Evolutionary conservation across 1,284 basidiomycete genomes (phyloP), one percentile per base, ranked within the genome.

Genomic region (Tremellales sp.): DNA sequence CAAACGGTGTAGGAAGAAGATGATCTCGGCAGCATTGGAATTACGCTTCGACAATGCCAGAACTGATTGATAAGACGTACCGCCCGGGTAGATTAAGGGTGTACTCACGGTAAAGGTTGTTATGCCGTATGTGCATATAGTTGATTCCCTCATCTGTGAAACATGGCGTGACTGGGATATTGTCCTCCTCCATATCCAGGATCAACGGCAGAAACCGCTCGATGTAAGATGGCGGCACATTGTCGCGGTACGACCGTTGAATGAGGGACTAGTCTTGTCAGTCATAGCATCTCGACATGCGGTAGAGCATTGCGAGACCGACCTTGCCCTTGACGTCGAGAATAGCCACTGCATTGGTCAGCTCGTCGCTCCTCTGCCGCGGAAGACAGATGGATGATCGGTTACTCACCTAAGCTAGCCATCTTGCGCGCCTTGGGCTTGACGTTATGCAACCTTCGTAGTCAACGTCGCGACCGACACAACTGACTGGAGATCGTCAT

Each of bases 91-190:
- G 7, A 19, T 11, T 17, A 40, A 13, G 3, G 27, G 15, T 11
- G 17, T 33, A 81, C 90, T 67, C 68, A 96, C 92, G 80, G 72
- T 98, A 98, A 8, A 98, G 80, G 74, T 98, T 98, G 55, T 92
- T 96, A 76, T 97, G 94, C 33, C 94, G 82, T 67, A 98, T 96
- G 73, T 97, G 93, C 86, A 97, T 89, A 76, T 94, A 98, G 75
- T 97, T 97, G 76, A 98, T 79, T 17, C 91, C 91, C 61, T 90
- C 87, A 58, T 81, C 85, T 1, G 92, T 88, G 78, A 99, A 91
- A 76, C 94, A 98, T 2, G 96, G 96, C 12, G 89, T 91, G 31
- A 89, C 87, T 67, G 86, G 90, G 64, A 91, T 85, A 26, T 89
- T 89, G 56, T 99, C 96, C 76, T 99, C 96, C 75, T 99, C 96